Conservation (phyloP, 495 filamentous ascomycete genomes). For the Jackrogersella minutella region DNA sequence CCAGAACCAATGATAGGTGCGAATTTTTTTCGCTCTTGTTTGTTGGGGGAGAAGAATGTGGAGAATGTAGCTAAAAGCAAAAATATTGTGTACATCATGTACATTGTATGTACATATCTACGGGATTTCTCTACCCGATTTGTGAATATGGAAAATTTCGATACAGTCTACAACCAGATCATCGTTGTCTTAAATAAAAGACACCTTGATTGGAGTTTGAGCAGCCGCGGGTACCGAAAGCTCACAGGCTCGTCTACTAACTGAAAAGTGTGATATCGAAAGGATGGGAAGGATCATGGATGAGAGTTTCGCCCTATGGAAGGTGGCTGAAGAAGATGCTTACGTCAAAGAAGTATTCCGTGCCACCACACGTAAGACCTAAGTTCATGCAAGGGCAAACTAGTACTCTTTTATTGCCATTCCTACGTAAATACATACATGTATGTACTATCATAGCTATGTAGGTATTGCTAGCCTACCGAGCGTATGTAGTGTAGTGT, state of each 20-base stretch:
- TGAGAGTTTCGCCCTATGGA: conserved; percentile 24
- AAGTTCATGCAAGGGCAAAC: conserved; percentile 32
- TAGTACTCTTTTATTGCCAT: background rate
- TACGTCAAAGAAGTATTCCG: conserved; percentile 24
- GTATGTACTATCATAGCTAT: background rate
- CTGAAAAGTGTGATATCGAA: too few relatives aligned
- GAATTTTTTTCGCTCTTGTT: conserved; percentile 18
- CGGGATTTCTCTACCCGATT: background rate
- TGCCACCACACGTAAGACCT: conserved; percentile 13
- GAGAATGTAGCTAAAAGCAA: conserved; percentile 17
- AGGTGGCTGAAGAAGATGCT: conserved; percentile 35
- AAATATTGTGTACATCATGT: background rate
- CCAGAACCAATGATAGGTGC: conserved; percentile 11
- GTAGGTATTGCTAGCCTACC: background rate
- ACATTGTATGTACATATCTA: background rate
- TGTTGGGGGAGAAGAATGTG: conserved; percentile 34
- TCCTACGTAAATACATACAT: conserved; percentile 3
- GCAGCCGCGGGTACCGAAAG: too few relatives aligned
- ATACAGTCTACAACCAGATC: background rate
- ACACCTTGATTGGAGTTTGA: too few relatives aligned
- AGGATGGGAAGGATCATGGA: background rate
- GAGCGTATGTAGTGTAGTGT: too few relatives aligned
- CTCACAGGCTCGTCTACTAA: too few relatives aligned
- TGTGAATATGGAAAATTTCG: too few relatives aligned
- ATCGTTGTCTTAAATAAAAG: background rate